Base-by-base conservation (phyloP, 495 filamentous ascomycete genomes). In the Lophium mytilinum region DNA sequence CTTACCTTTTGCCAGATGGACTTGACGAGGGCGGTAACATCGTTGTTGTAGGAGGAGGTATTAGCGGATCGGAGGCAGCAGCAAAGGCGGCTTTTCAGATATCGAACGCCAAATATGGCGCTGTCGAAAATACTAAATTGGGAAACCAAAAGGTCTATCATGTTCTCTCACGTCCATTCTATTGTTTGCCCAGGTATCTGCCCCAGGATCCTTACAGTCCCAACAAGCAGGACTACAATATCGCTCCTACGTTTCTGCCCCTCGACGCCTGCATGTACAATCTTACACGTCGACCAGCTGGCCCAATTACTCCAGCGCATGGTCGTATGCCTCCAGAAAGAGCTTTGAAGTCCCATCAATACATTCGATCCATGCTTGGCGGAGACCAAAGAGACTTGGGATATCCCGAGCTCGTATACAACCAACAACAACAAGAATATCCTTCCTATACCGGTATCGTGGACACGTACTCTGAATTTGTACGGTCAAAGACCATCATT, bases 21-120 rank as follows among this genome's bases (percentile, higher is more conserved):
- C 9, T 41, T 43, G 9, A 55, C 37, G 19, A 57, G 39, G 68
- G 68, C 0, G 76, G 79, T n/a, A 87, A 85, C 62, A 80, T 94
- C 48, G 76, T 91, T 3, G 78, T 96, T 12, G 77, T 92, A 9
- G 90, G 90, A 4, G 89, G 89, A 1, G 86, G 87, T 54, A 89
- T 94, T 79, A 92, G 87, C 15, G 88, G 88, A 0, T 78, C 83
- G 9, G 90, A 95, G 72, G 81, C 84, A 40, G 87, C 87, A 7
- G 82, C 83, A 18, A 79, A 82, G 4, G 75, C 90, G 36, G 89
- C 88, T 12, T 74, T 83, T 15, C 80, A 87, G 49, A 68, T 89
- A 3, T 89, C 87, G 0, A 81, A 83, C 18, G 71, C 75, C 0
- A 63, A 61, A 3, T 71, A 83, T 58, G 73, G 77, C 0, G 75